Evolutionary conservation across 164 flowering plant species (phyloP).

Genomic region (Akebia trifoliata): DNA sequence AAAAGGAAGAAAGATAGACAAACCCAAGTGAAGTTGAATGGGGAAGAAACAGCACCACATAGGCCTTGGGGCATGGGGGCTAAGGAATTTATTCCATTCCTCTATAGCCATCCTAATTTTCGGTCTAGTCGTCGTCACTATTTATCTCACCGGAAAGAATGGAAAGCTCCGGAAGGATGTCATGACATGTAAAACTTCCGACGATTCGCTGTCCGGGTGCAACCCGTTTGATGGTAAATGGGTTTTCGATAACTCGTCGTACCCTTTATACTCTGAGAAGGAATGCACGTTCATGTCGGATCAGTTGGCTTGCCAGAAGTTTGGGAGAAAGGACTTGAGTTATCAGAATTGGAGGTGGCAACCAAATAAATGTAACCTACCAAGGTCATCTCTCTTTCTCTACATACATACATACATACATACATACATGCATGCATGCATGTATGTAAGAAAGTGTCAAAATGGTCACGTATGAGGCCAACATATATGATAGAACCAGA

Average conservation of each 20-base stretch:
- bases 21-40: conserved; percentile 12
- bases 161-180: conserved; percentile 9
- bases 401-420: not conserved
- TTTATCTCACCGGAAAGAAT: conserved; percentile 33
- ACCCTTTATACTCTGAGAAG: conserved; percentile 67
- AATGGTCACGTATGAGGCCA: too few relatives aligned
- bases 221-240: conserved; percentile 71
- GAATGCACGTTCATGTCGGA: conserved; percentile 82
- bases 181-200: not conserved
- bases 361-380: conserved; percentile 75
- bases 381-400: conserved; percentile 46
- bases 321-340: conserved; percentile 65
- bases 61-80: conserved; percentile 22
- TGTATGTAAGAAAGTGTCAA: too few relatives aligned
- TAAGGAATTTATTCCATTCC: conserved; percentile 35
- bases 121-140: conserved; percentile 23
- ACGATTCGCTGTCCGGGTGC: conserved; percentile 25
- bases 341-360: conserved; percentile 94
- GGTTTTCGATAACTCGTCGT: conserved; percentile 66
- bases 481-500: too few relatives aligned
- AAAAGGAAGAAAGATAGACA: conserved; percentile 10
- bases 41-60: conserved; percentile 15
- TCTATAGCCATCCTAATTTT: conserved; percentile 32
- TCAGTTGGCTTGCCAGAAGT: conserved; percentile 78
- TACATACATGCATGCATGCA: too few relatives aligned